Conservation (phyloP, 2,329 filamentous ascomycete genomes). For the Fusarium beomiforme region DNA sequence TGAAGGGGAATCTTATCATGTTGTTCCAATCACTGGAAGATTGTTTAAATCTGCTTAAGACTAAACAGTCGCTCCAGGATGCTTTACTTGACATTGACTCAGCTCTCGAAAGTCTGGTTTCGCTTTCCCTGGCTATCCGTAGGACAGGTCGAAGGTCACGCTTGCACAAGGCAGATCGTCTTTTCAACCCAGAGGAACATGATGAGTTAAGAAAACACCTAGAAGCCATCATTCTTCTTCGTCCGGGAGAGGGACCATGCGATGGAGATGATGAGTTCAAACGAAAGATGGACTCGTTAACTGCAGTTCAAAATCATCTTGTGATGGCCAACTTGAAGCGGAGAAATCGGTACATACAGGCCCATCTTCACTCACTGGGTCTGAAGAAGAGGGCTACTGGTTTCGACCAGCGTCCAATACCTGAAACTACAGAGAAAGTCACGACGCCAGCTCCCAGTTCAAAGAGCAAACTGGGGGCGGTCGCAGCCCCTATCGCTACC, state of each 20-base stretch:
- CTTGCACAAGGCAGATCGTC: not conserved
- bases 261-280: fast-evolving
- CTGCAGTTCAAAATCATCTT: not conserved
- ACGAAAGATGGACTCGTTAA: fast-evolving
- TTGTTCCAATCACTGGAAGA: fast-evolving
- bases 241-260: not conserved
- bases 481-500: not conserved
- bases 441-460: fast-evolving
- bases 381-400: not conserved
- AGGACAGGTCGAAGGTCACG: not conserved
- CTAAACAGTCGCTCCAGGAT: fast-evolving
- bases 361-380: not conserved
- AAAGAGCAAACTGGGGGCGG: fast-evolving
- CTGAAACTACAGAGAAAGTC: fast-evolving
- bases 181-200: not conserved
- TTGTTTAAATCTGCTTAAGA: fast-evolving
- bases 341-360: not conserved
- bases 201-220: not conserved
- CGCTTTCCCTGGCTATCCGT: not conserved
- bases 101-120: not conserved
- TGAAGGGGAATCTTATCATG: not conserved
- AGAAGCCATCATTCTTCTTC: fast-evolving
- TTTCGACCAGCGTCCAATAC: fast-evolving
- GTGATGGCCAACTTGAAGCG: not conserved
- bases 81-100: not conserved